phyloP scores from a whole-genome alignment of 148 eudicot species.

The Camellia sinensis region DNA sequence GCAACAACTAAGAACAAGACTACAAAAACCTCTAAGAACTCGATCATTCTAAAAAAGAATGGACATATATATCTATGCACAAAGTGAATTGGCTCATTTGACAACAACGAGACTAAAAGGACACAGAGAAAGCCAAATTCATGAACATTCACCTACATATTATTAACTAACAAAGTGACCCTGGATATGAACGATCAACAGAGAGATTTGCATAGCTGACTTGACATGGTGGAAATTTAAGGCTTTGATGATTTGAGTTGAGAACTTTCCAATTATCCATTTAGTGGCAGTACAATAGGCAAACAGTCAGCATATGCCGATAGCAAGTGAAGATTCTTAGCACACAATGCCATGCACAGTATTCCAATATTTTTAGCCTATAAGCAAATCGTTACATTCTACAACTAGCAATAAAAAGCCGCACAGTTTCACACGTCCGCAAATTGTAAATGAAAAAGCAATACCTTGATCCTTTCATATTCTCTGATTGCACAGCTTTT shows the following conservation, averaged over 20 bases:
- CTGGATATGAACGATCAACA: neutral
- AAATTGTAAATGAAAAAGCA: neutral
- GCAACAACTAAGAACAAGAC: conserved; percentile 4
- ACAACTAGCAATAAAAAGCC: neutral
- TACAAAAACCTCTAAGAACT: conserved; percentile 6
- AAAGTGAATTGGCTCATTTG: neutral
- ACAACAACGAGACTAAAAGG: neutral
- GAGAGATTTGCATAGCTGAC: no score
- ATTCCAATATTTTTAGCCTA: neutral
- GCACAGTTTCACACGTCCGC: neutral
- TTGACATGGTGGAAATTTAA: neutral
- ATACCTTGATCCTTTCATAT: conserved; percentile 91
- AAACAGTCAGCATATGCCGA: neutral
- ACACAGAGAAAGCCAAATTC: neutral
- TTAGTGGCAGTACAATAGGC: neutral
- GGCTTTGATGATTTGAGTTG: neutral
- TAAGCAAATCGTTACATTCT: neutral
- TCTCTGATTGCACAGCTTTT: conserved; percentile 76
- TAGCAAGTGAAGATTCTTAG: neutral
- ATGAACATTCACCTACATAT: no score
- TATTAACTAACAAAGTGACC: neutral
- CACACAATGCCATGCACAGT: conserved; percentile 8
- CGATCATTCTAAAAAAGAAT: neutral
- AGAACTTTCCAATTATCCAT: neutral
- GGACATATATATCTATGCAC: neutral